Conservation (phyloP, 345 rosid genomes). For the Lumnitzera littorea region DNA sequence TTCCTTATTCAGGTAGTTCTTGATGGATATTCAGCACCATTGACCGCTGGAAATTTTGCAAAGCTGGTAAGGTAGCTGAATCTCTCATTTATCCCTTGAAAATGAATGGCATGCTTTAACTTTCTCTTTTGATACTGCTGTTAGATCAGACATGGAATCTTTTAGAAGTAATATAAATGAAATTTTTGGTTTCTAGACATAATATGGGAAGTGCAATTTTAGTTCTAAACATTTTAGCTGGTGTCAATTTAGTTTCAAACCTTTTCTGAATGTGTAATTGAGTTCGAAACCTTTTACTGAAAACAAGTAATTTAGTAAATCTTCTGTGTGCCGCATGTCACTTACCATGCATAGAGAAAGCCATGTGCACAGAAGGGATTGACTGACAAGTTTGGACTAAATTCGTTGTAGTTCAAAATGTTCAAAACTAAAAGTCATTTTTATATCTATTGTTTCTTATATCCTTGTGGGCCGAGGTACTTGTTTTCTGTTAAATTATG, state of each 20-base stretch:
- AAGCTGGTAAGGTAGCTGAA: conserved; percentile 93
- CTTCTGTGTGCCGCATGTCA: background rate
- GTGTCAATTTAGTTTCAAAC: too few species aligned
- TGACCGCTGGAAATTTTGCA: conserved; percentile 81
- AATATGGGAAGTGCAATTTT: too few species aligned
- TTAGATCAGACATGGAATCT: background rate
- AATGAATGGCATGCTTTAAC: background rate
- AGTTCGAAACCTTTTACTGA: background rate
- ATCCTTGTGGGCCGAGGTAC: too few species aligned
- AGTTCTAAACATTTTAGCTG: too few species aligned
- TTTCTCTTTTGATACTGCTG: background rate
- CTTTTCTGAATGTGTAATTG: background rate
- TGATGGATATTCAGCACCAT: conserved; percentile 89
- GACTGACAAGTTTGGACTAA: too few species aligned
- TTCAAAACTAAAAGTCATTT: too few species aligned
- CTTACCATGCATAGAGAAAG: too few species aligned
- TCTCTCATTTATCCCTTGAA: conserved; percentile 18
- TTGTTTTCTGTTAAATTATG: too few species aligned
- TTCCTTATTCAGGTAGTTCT: conserved; percentile 48
- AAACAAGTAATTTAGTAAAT: background rate
- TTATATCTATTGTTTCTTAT: too few species aligned
- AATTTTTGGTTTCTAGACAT: too few species aligned
- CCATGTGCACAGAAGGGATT: too few species aligned
- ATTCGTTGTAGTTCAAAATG: too few species aligned
- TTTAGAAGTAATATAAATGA: background rate